These are phyloP conservation scores for Nepenthes mirabilis DNA, from an alignment of 148 eudicot genomes.

Conservation along the genomic window DNA sequence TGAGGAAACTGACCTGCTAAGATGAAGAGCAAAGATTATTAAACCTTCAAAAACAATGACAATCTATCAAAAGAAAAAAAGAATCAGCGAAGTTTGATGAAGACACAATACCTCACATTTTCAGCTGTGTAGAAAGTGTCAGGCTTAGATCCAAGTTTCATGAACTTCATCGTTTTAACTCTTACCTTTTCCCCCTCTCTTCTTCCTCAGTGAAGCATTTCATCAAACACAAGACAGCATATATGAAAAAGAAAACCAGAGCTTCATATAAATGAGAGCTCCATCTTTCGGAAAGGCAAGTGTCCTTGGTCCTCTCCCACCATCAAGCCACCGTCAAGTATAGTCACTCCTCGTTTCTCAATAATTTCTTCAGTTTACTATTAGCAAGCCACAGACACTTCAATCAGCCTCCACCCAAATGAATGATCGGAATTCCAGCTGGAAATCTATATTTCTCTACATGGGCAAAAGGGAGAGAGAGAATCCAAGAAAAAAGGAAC, in stretches of 20 bases:
- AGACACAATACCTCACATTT: constrained; percentile 47
- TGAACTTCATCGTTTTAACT: constrained; percentile 65
- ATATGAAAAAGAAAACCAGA: neutral
- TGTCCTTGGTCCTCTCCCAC: too few species aligned
- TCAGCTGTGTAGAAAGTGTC: constrained; percentile 81
- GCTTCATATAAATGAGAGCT: neutral
- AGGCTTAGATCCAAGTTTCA: constrained; percentile 91
- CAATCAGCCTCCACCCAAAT: too few species aligned
- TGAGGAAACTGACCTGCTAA: constrained; percentile 71
- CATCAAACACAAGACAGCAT: constrained; percentile 6
- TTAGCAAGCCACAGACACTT: too few species aligned
- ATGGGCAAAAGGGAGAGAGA: too few species aligned
- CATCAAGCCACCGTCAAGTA: too few species aligned
- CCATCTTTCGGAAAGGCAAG: constrained; percentile 10
- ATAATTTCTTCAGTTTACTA: too few species aligned
- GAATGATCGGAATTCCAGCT: neutral
- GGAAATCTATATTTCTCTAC: too few species aligned
- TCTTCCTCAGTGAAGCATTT: constrained; percentile 3
- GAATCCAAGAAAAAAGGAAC: too few species aligned
- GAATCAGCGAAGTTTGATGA: neutral
- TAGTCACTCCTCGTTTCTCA: too few species aligned
- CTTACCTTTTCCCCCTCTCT: neutral
- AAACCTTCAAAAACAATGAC: neutral
- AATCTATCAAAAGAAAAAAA: neutral
- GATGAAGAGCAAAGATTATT: neutral